Evolutionary conservation across 2,329 filamentous ascomycete genomes (phyloP).

Genomic region (Penicillium brevicompactum): DNA sequence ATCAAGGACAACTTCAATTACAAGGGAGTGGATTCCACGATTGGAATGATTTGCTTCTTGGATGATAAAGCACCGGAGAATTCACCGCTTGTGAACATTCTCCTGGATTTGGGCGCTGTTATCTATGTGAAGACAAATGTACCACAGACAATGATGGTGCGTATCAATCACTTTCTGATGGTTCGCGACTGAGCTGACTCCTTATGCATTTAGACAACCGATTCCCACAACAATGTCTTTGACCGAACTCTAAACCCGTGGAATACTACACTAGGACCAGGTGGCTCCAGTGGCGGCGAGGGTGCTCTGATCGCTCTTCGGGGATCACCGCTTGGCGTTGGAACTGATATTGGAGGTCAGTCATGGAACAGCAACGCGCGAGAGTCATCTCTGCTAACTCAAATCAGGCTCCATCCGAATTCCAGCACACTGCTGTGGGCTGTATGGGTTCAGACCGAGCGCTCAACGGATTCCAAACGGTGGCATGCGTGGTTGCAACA

Average conservation of each 20-base stretch:
- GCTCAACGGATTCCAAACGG: constrained; percentile 27
- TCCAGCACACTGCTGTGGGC: constrained; percentile 33
- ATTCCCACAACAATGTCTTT: constrained; percentile 47
- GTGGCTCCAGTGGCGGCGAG: constrained; percentile 52
- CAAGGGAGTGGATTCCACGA: constrained; percentile 19
- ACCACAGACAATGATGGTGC: constrained; percentile 60
- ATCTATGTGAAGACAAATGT: constrained; percentile 54
- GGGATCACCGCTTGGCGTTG: constrained; percentile 64
- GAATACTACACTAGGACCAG: constrained; percentile 35
- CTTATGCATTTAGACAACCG: constrained; percentile 25
- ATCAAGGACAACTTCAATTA: constrained; percentile 40
- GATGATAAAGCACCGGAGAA: constrained; percentile 15
- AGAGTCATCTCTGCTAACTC: neutral
- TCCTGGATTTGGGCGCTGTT: constrained; percentile 38
- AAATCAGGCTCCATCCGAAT: constrained; percentile 33
- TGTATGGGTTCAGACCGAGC: constrained; percentile 36
- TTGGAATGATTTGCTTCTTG: constrained; percentile 20
- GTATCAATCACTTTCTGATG: constrained; percentile 25
- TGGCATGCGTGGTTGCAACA: constrained; percentile 18
- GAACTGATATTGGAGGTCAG: constrained; percentile 60
- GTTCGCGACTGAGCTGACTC: neutral
- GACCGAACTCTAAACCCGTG: constrained; percentile 45
- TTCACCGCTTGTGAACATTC: constrained; percentile 23
- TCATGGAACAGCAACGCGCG: neutral
- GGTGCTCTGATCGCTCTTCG: constrained; percentile 62